A percentile compares a stretch with the other conserved stretches of the same genome.
These are phyloP conservation scores for Saccharomycopsis synnaedendra DNA, from an alignment of 805 yeast species.

Conservation along the genomic window DNA sequence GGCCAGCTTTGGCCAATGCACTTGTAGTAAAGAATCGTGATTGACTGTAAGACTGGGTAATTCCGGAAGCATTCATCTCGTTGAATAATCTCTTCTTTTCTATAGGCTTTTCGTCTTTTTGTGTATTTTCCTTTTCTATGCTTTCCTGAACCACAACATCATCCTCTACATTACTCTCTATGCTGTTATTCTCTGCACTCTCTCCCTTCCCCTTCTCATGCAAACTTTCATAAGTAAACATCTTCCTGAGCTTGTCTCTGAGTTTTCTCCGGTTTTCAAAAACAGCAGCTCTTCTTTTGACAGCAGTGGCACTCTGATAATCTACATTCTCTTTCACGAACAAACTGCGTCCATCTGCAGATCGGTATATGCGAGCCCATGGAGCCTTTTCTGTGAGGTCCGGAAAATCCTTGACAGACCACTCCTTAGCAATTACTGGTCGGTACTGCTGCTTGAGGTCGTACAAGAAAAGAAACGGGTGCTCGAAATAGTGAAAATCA, in stretches of 20 bases:
- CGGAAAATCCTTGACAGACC: conserved; percentile 33
- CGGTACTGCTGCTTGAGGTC: conserved; percentile 69
- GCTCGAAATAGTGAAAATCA: conserved; percentile 72
- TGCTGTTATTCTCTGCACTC: background rate
- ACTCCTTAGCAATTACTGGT: conserved; percentile 77
- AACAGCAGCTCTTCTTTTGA: conserved; percentile 22
- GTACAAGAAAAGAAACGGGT: conserved; percentile 65
- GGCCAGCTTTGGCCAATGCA: conserved; percentile 32
- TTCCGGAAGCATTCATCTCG: conserved; percentile 55
- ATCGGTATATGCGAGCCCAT: conserved; percentile 51
- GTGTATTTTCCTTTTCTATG: background rate
- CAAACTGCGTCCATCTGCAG: conserved; percentile 72
- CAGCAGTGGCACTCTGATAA: conserved; percentile 28
- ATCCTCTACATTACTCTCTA: conserved; percentile 5
- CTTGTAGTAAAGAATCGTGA: background rate
- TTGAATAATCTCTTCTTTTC: conserved; percentile 28
- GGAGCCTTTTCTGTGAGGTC: conserved; percentile 14
- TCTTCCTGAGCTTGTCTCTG: conserved; percentile 24
- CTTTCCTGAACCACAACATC: conserved; percentile 20
- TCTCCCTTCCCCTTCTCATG: background rate
- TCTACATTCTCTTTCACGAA: conserved; percentile 53
- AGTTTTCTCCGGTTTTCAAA: conserved; percentile 26
- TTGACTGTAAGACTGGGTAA: conserved; percentile 30
- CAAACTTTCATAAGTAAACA: background rate
- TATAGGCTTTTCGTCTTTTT: background rate